phyloP scores from a whole-genome alignment of 768 basidiomycete species.

The Rhizopogon vinicolor region DNA sequence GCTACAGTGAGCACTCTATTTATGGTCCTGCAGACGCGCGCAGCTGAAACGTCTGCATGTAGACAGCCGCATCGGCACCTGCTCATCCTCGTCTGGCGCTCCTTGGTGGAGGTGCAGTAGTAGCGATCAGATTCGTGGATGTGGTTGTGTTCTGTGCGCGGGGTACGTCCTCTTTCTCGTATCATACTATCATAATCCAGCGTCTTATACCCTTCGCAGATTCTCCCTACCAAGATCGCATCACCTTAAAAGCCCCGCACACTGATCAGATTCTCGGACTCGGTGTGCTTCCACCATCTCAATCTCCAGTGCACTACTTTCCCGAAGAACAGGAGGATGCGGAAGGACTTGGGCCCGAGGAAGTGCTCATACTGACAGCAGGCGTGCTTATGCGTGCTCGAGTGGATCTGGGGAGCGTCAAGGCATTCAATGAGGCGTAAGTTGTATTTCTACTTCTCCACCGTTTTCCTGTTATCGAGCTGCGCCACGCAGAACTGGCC shows the following conservation, averaged over 20 bases:
- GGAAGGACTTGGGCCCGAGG: slow-evolving; percentile 1
- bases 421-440: slow-evolving; percentile 60
- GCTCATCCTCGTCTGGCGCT: slow-evolving; percentile 67
- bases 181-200: not conserved
- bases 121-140: slow-evolving; percentile 71
- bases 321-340: slow-evolving; percentile 9
- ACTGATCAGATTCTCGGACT: slow-evolving; percentile 69
- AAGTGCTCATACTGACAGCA: slow-evolving; percentile 47
- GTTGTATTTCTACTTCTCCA: slow-evolving; percentile 14
- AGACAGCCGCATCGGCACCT: slow-evolving; percentile 68
- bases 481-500: slow-evolving; percentile 44
- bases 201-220: slow-evolving; percentile 32
- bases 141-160: slow-evolving; percentile 68
- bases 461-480: not conserved
- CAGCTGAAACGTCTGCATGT: not conserved
- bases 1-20: slow-evolving; percentile 47
- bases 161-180: slow-evolving; percentile 33
- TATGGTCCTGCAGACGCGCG: not conserved
- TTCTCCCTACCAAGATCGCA: slow-evolving; percentile 64
- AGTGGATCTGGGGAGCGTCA: slow-evolving; percentile 58
- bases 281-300: slow-evolving; percentile 36
- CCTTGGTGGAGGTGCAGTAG: slow-evolving; percentile 51
- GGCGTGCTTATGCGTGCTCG: slow-evolving; percentile 64
- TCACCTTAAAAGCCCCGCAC: slow-evolving; percentile 61
- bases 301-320: slow-evolving; percentile 14